Evolutionary conservation across 2,329 filamentous ascomycete species (phyloP), one percentile per base, ranked within the genome.

Genomic region (Elsinoe arachidis): DNA sequence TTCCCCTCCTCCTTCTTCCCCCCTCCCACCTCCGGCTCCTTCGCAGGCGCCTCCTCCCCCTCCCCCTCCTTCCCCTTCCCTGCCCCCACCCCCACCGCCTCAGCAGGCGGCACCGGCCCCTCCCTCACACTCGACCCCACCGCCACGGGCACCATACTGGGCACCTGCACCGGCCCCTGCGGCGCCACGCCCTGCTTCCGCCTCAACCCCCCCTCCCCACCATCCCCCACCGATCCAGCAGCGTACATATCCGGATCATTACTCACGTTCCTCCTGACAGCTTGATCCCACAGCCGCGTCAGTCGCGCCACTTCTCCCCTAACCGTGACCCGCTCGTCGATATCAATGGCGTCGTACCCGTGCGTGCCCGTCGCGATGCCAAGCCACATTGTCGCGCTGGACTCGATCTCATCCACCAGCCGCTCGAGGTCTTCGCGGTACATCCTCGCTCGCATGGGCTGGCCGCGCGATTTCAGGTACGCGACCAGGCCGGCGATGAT

Each of bases 331-430:
- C 63, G 60, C 21, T 73, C 70, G 34, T 75, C 73, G 2, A 70
- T 74, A 54, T 74, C 73, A 41, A 76, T 74, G 38, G 74, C 74
- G 57, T 74, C 71, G 61, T 76, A 76, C 10, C 74, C 74, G 56
- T 76, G 73, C 10, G 71, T 66, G 2, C 67, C 67, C n/a, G 67
- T 67, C 34, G 67, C 67, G 34, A 76, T 76, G 14, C 74, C 74
- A 30, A 72, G 62, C 74, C 74, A 73, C 71, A 74, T 74, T 15
- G 69, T 65, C 12, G 71, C 71, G 2, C 67, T 70, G 44, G 72
- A 72, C 60, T 74, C 70, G 56, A 73, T 73, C 64, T 73, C 71
- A 43, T 73, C 71, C 1, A 73, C 70, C 1, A 69, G 69, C 11
- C 72, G 64, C 19, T 71, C 70, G 2, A 74, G 65, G 58, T 74